Evolutionary conservation across 2,329 filamentous ascomycete genomes (phyloP), one percentile per base, ranked within the genome.

Genomic region (Sporothrix euskadiensis): DNA sequence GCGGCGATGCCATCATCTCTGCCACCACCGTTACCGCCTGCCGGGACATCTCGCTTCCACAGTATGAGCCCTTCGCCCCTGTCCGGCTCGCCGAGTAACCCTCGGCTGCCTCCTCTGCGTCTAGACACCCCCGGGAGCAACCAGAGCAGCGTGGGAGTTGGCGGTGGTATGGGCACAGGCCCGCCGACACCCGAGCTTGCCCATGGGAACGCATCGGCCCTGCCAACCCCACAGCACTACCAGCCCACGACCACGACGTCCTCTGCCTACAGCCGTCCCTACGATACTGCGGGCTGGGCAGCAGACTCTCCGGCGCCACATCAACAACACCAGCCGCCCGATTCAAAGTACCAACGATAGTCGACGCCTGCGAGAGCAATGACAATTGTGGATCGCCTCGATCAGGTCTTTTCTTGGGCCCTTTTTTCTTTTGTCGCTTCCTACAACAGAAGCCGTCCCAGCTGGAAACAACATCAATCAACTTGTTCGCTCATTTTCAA

Each of bases 331-430:
- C 85, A 88, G 1, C 90, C 92, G 49, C 90, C 94, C 16, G 92
- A 94, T 71, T 93, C 90, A 75, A 93, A 97, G 81, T 94, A 98
- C 78, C 89, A 98, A 75, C 90, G 92, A 0, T 92, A 96, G 79
- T 8, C 7, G 19, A 39, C 57, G 57, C 6, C n/a, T 10, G 10
- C 14, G 4, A 4, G 8, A 14, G 4, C n/a, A n/a, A 47, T 5
- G 12, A 12, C 22, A 12, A 66, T 22, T 66, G 2, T 30, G 22
- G 30, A 14, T 30, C 39, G 22, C 44, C 4, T 30, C 35, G 39
- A 47, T 7, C 12, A 30, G 30, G 1, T 66, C 3, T 26, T 47
- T 22, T 66, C 61, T 16, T 47, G 26, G 26, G 26, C 26, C 26
- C 26, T 26, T 26, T 26, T 26, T 22, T 66, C 61, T 16, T 47